phyloP scores from a whole-genome alignment of 805 yeast genomes.

The Middelhovenomyces tepae region DNA sequence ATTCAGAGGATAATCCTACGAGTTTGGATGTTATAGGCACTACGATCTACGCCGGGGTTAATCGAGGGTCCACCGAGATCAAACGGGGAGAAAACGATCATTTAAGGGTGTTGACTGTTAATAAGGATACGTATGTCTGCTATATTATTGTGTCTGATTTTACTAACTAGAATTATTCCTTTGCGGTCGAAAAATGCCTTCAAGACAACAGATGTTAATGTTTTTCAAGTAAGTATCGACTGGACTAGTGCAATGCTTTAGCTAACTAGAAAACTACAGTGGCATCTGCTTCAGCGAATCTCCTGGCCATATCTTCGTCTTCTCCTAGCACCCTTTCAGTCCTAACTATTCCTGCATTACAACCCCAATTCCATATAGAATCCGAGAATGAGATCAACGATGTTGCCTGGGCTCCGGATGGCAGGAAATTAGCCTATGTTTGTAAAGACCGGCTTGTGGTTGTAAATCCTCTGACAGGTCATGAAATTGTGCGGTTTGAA shows the following conservation, averaged over 20 bases:
- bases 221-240: constrained; percentile 29
- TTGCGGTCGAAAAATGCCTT: too few relatives aligned
- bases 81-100: constrained; percentile 58
- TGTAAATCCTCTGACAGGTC: constrained; percentile 42
- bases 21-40: constrained; percentile 54
- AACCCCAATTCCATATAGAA: too few relatives aligned
- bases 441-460: constrained; percentile 48
- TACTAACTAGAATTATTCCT: too few relatives aligned
- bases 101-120: constrained; percentile 47
- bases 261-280: constrained; percentile 48
- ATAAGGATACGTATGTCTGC: too few relatives aligned
- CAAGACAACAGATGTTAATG: too few relatives aligned
- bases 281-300: constrained; percentile 48
- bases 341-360: too few relatives aligned
- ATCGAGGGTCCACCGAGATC: constrained; percentile 53
- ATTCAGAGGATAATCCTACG: constrained; percentile 89
- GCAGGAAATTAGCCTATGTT: constrained; percentile 53
- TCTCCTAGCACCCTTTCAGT: constrained; percentile 57
- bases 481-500: constrained; percentile 15
- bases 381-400: constrained; percentile 54
- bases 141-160: too few relatives aligned
- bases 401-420: constrained; percentile 57
- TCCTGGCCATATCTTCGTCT: constrained; percentile 65
- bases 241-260: background rate
- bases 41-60: constrained; percentile 63